These are phyloP conservation scores for Saprolegnia parasitica DNA, from an alignment of 352 stramenopile species.

Conservation along the genomic window DNA sequence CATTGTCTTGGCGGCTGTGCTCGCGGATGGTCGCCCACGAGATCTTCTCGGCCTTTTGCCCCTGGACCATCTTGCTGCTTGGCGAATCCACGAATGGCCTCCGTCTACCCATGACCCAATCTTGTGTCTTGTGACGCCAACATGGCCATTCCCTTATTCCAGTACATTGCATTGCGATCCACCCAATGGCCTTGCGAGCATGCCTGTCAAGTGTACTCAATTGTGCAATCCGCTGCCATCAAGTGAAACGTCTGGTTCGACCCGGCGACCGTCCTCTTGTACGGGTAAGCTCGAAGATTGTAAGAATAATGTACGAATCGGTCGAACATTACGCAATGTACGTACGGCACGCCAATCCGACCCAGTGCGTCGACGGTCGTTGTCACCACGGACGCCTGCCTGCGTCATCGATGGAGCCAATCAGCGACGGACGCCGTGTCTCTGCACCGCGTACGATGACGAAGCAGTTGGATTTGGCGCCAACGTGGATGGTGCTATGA, in stretches of 20 bases:
- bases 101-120: no score
- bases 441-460: not conserved
- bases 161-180: not conserved
- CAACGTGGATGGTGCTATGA: no score
- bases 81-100: conserved; percentile 6
- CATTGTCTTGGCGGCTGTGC: conserved; percentile 67
- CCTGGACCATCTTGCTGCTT: not conserved
- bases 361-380: not conserved
- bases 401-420: not conserved
- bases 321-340: not conserved
- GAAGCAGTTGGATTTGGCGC: not conserved
- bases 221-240: not conserved
- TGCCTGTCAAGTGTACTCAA: not conserved
- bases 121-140: no score
- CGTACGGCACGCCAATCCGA: not conserved
- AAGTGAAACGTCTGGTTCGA: not conserved
- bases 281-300: not conserved
- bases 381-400: not conserved
- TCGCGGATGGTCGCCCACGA: conserved; percentile 71
- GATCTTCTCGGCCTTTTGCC: conserved; percentile 38
- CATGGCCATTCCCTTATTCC: not conserved
- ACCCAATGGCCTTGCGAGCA: not conserved
- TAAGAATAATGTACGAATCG: not conserved
- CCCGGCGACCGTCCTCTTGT: not conserved
- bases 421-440: not conserved